These are phyloP conservation scores for Populus pruinosa DNA, from an alignment of 345 rosid species.

Conservation along the genomic window DNA sequence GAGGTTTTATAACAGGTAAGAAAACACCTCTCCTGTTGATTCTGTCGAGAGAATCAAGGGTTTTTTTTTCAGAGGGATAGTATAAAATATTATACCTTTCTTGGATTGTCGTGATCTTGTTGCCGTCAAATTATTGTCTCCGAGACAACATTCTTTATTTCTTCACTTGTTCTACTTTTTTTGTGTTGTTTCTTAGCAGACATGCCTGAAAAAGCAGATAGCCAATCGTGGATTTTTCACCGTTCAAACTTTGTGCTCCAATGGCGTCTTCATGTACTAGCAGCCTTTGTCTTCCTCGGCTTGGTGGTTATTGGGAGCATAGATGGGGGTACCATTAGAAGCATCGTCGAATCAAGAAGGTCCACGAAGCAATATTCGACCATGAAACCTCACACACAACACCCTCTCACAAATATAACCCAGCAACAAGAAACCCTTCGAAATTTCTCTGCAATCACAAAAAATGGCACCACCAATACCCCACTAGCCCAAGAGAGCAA, in stretches of 20 bases:
- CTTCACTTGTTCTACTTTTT: background rate
- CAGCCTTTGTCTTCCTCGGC: slow-evolving; percentile 53
- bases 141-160: background rate
- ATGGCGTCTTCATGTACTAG: slow-evolving; percentile 67
- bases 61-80: background rate
- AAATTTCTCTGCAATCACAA: background rate
- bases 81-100: background rate
- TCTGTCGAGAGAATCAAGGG: slow-evolving; percentile 6
- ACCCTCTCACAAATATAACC: slow-evolving; percentile 9
- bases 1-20: background rate
- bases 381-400: background rate
- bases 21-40: background rate
- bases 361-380: slow-evolving; percentile 29
- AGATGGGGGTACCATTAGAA: slow-evolving; percentile 55
- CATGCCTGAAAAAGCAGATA: slow-evolving; percentile 62
- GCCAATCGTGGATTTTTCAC: background rate
- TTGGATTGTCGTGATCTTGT: background rate
- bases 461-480: background rate
- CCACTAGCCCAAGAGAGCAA: background rate
- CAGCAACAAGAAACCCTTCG: slow-evolving; percentile 7
- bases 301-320: slow-evolving; percentile 70
- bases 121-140: background rate
- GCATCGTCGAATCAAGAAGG: slow-evolving; percentile 59
- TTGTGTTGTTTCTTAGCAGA: slow-evolving; percentile 21
- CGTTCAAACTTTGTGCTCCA: slow-evolving; percentile 47